Percentiles rank a stretch among this genome's conserved stretches.
Conservation (phyloP, 2,329 filamentous ascomycete genomes). For the Coleophoma eucalyptorum region DNA sequence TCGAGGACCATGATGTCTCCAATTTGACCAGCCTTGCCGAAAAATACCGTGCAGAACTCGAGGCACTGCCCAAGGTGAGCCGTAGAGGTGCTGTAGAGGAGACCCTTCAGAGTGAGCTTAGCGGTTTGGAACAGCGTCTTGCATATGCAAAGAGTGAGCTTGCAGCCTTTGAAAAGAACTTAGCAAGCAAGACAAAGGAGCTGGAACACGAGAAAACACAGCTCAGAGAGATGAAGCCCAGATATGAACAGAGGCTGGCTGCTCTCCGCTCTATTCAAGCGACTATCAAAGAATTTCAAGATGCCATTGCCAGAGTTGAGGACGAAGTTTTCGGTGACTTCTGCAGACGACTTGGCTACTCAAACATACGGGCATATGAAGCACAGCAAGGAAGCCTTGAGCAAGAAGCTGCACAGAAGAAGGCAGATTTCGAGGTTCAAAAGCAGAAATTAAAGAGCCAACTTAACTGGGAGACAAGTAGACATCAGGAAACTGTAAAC, state of each 20-base stretch:
- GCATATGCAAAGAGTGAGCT: conserved; percentile 71
- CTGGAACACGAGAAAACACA: conserved; percentile 69
- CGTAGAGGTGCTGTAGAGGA: conserved; percentile 77
- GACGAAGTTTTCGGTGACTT: conserved; percentile 85
- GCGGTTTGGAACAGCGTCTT: conserved; percentile 74
- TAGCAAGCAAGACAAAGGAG: conserved; percentile 80
- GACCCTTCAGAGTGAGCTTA: conserved; percentile 72
- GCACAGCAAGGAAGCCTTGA: conserved; percentile 89
- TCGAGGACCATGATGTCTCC: conserved; percentile 87
- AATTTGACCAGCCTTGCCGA: conserved; percentile 74
- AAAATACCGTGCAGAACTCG: conserved; percentile 73
- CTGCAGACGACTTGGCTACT: conserved; percentile 82
- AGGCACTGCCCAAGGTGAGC: conserved; percentile 74
- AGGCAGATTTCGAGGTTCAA: conserved; percentile 81
- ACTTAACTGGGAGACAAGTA: conserved; percentile 52
- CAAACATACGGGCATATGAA: conserved; percentile 88
- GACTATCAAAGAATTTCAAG: conserved; percentile 51
- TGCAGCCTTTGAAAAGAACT: conserved; percentile 74
- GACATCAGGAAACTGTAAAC: conserved; percentile 54
- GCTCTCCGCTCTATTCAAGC: conserved; percentile 61
- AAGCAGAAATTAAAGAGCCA: conserved; percentile 67
- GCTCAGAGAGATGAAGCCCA: conserved; percentile 72
- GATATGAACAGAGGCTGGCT: conserved; percentile 67
- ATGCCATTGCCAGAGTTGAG: conserved; percentile 74
- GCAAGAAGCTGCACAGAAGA: conserved; percentile 84